Percentiles rank a stretch among this genome's conserved stretches.
Evolutionary conservation across 306 rosid genomes (phyloP).

Genomic region (Ochetophila trinervis): DNA sequence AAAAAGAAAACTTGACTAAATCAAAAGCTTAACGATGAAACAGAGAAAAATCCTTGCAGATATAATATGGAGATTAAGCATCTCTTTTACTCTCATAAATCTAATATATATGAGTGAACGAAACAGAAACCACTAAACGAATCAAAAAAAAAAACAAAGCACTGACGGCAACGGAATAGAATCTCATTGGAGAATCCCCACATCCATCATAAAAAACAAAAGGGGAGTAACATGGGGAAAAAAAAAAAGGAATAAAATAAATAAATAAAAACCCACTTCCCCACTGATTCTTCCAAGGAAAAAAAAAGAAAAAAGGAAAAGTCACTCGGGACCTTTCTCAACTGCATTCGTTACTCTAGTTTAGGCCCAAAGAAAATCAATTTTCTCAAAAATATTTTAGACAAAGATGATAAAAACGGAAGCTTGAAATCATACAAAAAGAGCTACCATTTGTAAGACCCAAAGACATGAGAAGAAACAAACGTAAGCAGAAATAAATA

Average conservation of each 20-base stretch:
- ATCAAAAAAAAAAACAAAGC: conserved; percentile 1
- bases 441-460: conserved; percentile 17
- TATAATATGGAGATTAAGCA: conserved; percentile 10
- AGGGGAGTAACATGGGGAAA: background rate
- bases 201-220: conserved; percentile 14
- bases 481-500: background rate
- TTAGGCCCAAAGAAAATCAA: conserved; percentile 3
- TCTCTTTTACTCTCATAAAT: conserved; percentile 18
- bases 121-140: conserved; percentile 6
- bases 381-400: background rate
- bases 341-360: conserved; percentile 23
- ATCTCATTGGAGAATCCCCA: conserved; percentile 10
- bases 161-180: conserved; percentile 10
- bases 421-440: background rate
- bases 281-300: conserved; percentile 22
- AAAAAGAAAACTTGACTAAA: conserved; percentile 3
- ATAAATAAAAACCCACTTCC: conserved; percentile 14
- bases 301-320: background rate
- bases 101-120: conserved; percentile 20
- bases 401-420: background rate
- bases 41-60: background rate
- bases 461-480: conserved; percentile 17
- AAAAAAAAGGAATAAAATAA: conserved; percentile 1
- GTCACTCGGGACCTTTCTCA: conserved; percentile 7
- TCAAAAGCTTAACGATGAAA: conserved; percentile 1